Evolutionary conservation across 2,329 filamentous ascomycete genomes (phyloP).

Genomic region (Aspergillus felis): DNA sequence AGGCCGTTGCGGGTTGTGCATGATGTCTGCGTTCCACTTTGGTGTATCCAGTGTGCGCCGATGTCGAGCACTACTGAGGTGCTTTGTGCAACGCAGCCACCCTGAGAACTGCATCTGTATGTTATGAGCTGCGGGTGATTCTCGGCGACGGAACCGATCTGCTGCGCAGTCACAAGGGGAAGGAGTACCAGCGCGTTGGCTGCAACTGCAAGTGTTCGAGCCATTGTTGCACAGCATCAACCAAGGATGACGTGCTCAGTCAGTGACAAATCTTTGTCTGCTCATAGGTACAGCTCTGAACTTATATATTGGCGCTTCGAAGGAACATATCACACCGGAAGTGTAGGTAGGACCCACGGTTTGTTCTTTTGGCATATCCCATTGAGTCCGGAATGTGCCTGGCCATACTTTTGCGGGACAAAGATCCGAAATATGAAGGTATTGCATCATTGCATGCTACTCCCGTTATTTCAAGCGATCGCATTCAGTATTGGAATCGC

Average conservation of each 20-base stretch:
- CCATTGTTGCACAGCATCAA: slow-evolving; percentile 9
- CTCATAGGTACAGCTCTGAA: not conserved
- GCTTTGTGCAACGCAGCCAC: slow-evolving; percentile 48
- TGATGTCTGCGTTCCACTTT: slow-evolving; percentile 39
- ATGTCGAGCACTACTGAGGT: slow-evolving; percentile 52
- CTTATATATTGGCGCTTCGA: not conserved
- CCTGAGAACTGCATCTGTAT: slow-evolving; percentile 47
- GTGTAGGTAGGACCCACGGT: no score
- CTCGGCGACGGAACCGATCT: slow-evolving; percentile 47
- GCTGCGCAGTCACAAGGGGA: slow-evolving; percentile 47
- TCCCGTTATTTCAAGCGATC: not conserved
- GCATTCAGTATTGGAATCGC: not conserved
- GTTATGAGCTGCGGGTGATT: slow-evolving; percentile 50
- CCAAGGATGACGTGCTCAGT: not conserved
- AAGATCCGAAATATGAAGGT: not conserved
- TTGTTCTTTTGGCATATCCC: not conserved
- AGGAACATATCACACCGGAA: not conserved
- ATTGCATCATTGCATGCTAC: not conserved
- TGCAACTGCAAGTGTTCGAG: slow-evolving; percentile 9
- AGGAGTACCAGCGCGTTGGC: slow-evolving; percentile 30
- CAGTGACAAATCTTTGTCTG: not conserved
- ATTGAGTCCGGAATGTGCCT: not conserved
- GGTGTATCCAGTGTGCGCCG: slow-evolving; percentile 52
- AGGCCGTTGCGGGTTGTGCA: slow-evolving; percentile 52
- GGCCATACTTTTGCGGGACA: not conserved